Conservation (phyloP, 106 monocot species). For the Dendrobium nobile region DNA sequence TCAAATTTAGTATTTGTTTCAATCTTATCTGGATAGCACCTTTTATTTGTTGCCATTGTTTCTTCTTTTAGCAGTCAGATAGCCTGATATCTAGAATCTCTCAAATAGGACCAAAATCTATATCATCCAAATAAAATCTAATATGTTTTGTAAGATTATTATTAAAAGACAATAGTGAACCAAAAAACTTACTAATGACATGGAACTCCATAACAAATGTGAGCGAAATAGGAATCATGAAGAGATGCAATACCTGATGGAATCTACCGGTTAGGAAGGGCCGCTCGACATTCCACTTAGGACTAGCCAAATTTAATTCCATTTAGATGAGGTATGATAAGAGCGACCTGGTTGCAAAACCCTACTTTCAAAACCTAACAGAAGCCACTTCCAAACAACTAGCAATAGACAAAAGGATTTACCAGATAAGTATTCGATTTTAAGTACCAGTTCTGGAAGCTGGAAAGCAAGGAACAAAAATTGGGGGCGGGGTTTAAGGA, state of each 20-base stretch:
- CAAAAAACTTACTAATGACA: too few species aligned
- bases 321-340: not conserved
- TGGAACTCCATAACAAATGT: too few species aligned
- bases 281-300: slow-evolving; percentile 85
- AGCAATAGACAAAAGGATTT: not conserved
- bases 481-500: not conserved
- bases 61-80: not conserved
- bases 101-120: not conserved
- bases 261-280: slow-evolving; percentile 81
- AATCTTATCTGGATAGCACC: not conserved
- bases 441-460: not conserved
- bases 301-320: slow-evolving; percentile 25
- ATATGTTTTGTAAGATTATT: not conserved
- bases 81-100: not conserved
- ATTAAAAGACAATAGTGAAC: not conserved
- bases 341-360: not conserved
- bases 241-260: slow-evolving; percentile 34
- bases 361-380: not conserved
- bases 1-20: not conserved
- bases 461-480: not conserved
- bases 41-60: not conserved
- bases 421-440: not conserved
- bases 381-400: not conserved
- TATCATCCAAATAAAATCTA: not conserved
- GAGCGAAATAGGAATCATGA: not conserved